Conservation (phyloP, 768 basidiomycete species). For the Gloeopeniophorella convolvens region DNA sequence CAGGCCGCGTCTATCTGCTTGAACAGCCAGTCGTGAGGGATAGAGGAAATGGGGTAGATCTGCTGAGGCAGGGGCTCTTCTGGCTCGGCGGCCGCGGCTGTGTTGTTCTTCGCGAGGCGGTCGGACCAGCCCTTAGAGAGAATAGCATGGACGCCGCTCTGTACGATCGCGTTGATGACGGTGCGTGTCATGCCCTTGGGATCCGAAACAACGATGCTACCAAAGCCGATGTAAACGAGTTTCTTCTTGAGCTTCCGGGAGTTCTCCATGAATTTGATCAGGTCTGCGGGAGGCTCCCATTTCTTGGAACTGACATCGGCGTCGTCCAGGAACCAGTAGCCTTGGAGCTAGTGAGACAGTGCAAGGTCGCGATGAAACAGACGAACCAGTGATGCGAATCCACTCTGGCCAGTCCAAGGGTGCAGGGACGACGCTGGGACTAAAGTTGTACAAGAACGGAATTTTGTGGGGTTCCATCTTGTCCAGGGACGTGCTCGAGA, state of each 20-base stretch:
- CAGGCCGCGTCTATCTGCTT: conserved; percentile 91
- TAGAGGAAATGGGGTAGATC: conserved; percentile 78
- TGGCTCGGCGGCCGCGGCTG: conserved; percentile 47
- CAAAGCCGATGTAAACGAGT: conserved; percentile 96
- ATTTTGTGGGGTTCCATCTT: conserved; percentile 97
- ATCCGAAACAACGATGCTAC: conserved; percentile 94
- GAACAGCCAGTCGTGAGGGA: conserved; percentile 97
- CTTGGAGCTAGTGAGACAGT: conserved; percentile 32
- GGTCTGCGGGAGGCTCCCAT: conserved; percentile 80
- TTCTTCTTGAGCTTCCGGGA: conserved; percentile 76
- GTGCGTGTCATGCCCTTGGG: conserved; percentile 88
- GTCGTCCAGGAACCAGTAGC: conserved; percentile 96
- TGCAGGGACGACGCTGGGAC: conserved; percentile 81
- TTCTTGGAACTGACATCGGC: conserved; percentile 84
- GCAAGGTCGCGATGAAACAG: not conserved
- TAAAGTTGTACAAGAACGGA: conserved; percentile 97
- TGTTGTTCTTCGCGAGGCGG: conserved; percentile 62
- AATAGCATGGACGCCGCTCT: conserved; percentile 86
- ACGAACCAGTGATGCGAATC: conserved; percentile 83
- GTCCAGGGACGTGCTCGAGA: conserved; percentile 81
- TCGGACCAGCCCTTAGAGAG: conserved; percentile 99
- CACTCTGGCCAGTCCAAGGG: conserved; percentile 99
- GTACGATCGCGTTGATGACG: conserved; percentile 81
- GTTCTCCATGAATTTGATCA: conserved; percentile 75
- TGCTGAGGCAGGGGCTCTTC: conserved; percentile 70